These are phyloP conservation scores for Populus alba DNA, from an alignment of 345 rosid genomes.

Conservation along the genomic window DNA sequence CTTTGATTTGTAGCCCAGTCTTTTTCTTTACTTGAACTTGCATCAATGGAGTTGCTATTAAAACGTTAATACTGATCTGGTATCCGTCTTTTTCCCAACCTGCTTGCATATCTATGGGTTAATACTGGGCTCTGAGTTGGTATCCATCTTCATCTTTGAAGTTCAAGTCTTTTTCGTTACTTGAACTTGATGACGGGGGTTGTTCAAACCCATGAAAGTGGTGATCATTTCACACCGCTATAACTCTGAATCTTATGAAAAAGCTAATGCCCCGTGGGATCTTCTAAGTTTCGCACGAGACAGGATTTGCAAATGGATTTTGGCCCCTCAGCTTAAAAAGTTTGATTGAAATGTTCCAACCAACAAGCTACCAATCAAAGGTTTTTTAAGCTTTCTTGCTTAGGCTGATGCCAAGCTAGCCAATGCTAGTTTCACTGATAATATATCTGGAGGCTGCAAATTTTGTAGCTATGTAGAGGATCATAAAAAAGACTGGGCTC, in stretches of 20 bases:
- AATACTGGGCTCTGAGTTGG: background rate
- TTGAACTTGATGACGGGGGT: background rate
- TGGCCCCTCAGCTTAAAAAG: background rate
- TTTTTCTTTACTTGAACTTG: too few relatives aligned
- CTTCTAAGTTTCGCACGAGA: background rate
- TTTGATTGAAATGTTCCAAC: slow-evolving; percentile 21
- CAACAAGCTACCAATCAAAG: background rate
- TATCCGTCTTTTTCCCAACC: too few relatives aligned
- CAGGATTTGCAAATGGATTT: too few relatives aligned
- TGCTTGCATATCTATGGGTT: background rate
- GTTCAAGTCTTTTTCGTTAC: background rate
- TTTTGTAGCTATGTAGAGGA: background rate
- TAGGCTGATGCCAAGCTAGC: too few relatives aligned
- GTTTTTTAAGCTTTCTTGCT: background rate
- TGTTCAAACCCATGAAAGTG: background rate
- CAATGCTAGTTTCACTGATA: background rate
- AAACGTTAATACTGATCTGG: too few relatives aligned
- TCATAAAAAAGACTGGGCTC: too few relatives aligned
- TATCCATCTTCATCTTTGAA: background rate
- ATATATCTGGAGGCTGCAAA: background rate
- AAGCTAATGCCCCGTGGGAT: background rate
- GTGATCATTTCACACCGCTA: background rate
- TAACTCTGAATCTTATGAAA: background rate
- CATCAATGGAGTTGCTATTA: too few relatives aligned
- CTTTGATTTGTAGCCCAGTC: too few relatives aligned